phyloP scores from a whole-genome alignment of 805 yeast species.

The Debaryomyces tyrocola region DNA sequence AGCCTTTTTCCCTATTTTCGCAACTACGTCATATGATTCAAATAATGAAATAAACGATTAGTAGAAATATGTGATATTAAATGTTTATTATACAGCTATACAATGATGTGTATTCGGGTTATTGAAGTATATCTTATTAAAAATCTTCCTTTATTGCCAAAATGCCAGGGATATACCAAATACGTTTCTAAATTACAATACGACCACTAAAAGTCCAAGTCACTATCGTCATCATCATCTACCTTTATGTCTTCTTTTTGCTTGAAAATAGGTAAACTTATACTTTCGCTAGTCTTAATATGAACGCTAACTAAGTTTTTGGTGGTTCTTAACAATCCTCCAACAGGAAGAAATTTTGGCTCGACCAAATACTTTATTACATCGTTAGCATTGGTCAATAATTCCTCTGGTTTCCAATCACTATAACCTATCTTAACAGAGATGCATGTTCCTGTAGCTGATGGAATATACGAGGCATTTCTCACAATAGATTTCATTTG shows the following conservation, averaged over 20 bases:
- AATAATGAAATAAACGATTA: too few relatives aligned
- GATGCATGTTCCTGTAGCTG: slow-evolving; percentile 61
- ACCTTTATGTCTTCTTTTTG: slow-evolving; percentile 7
- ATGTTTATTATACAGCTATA: too few relatives aligned
- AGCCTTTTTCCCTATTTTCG: too few relatives aligned
- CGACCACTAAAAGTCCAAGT: slow-evolving; percentile 12
- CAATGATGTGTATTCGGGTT: too few relatives aligned
- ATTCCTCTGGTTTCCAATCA: slow-evolving; percentile 39
- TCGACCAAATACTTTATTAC: slow-evolving; percentile 50
- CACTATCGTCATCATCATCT: slow-evolving; percentile 15
- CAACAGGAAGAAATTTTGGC: slow-evolving; percentile 49
- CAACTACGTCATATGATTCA: too few relatives aligned
- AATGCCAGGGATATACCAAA: too few relatives aligned
- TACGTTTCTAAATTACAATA: not conserved
- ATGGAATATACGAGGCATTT: slow-evolving; percentile 58
- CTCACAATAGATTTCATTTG: slow-evolving; percentile 66
- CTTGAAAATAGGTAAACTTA: slow-evolving; percentile 55
- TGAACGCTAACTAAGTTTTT: slow-evolving; percentile 51
- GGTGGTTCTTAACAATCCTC: slow-evolving; percentile 52
- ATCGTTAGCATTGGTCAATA: slow-evolving; percentile 54
- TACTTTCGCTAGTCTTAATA: slow-evolving; percentile 66
- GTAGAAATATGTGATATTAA: too few relatives aligned
- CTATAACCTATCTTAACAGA: slow-evolving; percentile 60
- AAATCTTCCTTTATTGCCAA: too few relatives aligned
- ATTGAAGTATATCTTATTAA: too few relatives aligned